A percentile compares a stretch with the other conserved stretches of the same genome.
These are phyloP conservation scores for Grifola frondosa DNA, from an alignment of 1,284 basidiomycete species.

Conservation along the genomic window DNA sequence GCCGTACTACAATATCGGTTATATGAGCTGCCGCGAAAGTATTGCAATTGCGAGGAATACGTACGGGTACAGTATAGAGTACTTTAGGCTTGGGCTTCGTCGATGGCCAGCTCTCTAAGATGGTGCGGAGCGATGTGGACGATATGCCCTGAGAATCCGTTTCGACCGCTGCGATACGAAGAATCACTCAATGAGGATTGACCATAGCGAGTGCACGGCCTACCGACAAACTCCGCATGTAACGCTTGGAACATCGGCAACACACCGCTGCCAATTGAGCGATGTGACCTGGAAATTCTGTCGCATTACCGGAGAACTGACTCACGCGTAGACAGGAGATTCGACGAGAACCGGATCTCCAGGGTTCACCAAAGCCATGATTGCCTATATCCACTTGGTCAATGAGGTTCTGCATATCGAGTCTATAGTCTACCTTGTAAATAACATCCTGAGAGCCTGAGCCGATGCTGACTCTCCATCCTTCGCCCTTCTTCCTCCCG, in stretches of 20 bases:
- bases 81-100: slow-evolving; percentile 75
- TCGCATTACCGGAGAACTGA: slow-evolving; percentile 10
- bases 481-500: slow-evolving; percentile 51
- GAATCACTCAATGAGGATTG: not conserved
- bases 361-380: slow-evolving; percentile 65
- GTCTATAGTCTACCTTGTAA: slow-evolving; percentile 61
- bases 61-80: slow-evolving; percentile 79
- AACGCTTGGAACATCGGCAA: slow-evolving; percentile 59
- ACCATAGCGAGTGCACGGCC: slow-evolving; percentile 17
- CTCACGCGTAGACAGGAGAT: slow-evolving; percentile 83
- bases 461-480: slow-evolving; percentile 79
- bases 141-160: slow-evolving; percentile 79
- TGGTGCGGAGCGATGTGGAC: slow-evolving; percentile 59
- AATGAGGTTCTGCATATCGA: not conserved
- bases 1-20: slow-evolving; percentile 69
- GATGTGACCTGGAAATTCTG: not conserved
- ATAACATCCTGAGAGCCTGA: slow-evolving; percentile 88
- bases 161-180: slow-evolving; percentile 67
- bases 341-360: slow-evolving; percentile 87
- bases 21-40: slow-evolving; percentile 81
- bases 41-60: slow-evolving; percentile 48
- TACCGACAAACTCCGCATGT: slow-evolving; percentile 62
- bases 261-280: slow-evolving; percentile 47
- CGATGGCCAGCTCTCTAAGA: slow-evolving; percentile 75
- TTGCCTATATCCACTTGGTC: slow-evolving; percentile 39